Conservation (phyloP, 208 protist genomes). For the Wallacemonas sp. region DNA sequence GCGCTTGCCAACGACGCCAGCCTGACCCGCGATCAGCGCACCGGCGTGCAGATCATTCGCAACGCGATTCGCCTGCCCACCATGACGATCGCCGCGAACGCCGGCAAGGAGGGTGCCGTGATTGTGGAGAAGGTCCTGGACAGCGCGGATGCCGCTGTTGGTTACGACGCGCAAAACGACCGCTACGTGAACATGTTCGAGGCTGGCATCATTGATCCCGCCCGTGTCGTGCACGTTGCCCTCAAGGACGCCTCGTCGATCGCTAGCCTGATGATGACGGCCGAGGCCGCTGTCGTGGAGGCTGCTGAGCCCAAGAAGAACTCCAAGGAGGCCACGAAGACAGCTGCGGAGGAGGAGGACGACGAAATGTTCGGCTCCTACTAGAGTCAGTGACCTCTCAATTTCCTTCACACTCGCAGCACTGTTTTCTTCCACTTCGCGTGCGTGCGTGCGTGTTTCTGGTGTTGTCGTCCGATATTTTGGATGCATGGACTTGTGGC, state of each 20-base stretch:
- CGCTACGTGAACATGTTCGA: constrained; percentile 98
- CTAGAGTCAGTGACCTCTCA: constrained; percentile 15
- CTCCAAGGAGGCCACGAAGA: constrained; percentile 12
- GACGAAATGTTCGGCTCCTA: constrained; percentile 36
- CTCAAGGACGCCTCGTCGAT: constrained; percentile 96
- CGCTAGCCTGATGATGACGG: constrained; percentile 98
- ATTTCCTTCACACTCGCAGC: no score
- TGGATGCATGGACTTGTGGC: no score
- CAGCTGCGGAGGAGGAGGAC: constrained; percentile 19
- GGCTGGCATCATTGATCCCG: constrained; percentile 99
- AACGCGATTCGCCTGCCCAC: constrained; percentile 93
- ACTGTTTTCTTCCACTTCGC: no score
- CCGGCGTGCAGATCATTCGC: constrained; percentile 96
- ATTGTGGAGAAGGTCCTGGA: constrained; percentile 97
- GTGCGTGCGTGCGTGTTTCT: no score
- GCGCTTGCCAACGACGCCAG: constrained; percentile 58
- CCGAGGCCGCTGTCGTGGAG: constrained; percentile 93
- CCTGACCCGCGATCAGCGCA: constrained; percentile 93
- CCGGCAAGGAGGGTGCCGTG: constrained; percentile 97
- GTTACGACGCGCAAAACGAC: constrained; percentile 95
- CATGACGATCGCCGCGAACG: constrained; percentile 97
- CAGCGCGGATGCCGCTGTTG: constrained; percentile 63
- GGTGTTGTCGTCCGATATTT: no score
- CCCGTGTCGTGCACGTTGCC: constrained; percentile 98
- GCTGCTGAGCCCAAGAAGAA: constrained; percentile 36